Percentiles rank a stretch among this genome's conserved stretches.
These are phyloP conservation scores for Petasospora rhodanensis DNA, from an alignment of 1,139 yeast genomes.

Conservation along the genomic window DNA sequence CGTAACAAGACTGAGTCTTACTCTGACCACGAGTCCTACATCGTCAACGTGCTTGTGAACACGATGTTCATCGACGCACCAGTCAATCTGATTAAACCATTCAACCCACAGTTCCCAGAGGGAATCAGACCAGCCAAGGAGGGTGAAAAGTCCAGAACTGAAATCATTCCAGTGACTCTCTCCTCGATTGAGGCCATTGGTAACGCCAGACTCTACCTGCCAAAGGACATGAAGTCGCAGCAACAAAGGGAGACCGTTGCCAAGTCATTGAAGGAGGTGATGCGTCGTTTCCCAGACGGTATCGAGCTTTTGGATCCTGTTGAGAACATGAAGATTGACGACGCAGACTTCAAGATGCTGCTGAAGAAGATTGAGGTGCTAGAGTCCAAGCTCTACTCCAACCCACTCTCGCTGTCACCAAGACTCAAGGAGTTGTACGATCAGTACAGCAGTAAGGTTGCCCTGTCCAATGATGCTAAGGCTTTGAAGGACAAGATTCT, in stretches of 20 bases:
- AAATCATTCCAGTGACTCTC: conserved; percentile 79
- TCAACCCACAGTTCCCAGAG: conserved; percentile 70
- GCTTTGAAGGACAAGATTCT: conserved; percentile 57
- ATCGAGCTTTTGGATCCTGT: conserved; percentile 87
- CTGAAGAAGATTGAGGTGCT: conserved; percentile 77
- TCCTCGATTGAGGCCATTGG: conserved; percentile 72
- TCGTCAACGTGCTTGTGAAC: conserved; percentile 80
- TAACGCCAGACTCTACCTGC: conserved; percentile 75
- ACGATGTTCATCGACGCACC: conserved; percentile 79
- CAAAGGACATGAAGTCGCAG: conserved; percentile 69
- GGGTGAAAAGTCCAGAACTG: conserved; percentile 71
- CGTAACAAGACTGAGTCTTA: conserved; percentile 48
- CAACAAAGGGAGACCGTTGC: conserved; percentile 70
- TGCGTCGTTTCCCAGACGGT: conserved; percentile 83
- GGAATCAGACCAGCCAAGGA: conserved; percentile 81
- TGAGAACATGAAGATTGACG: conserved; percentile 86
- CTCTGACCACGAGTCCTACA: conserved; percentile 81
- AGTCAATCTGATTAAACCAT: conserved; percentile 60
- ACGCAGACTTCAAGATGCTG: conserved; percentile 65
- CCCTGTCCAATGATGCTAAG: conserved; percentile 57
- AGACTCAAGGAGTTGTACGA: conserved; percentile 59
- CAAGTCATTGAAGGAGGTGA: conserved; percentile 75
- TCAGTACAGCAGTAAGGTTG: conserved; percentile 61
- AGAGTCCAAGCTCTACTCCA: conserved; percentile 64
- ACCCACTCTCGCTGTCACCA: conserved; percentile 66